Conservation (phyloP, 2,329 filamentous ascomycete genomes). For the Talaromyces sp. region DNA sequence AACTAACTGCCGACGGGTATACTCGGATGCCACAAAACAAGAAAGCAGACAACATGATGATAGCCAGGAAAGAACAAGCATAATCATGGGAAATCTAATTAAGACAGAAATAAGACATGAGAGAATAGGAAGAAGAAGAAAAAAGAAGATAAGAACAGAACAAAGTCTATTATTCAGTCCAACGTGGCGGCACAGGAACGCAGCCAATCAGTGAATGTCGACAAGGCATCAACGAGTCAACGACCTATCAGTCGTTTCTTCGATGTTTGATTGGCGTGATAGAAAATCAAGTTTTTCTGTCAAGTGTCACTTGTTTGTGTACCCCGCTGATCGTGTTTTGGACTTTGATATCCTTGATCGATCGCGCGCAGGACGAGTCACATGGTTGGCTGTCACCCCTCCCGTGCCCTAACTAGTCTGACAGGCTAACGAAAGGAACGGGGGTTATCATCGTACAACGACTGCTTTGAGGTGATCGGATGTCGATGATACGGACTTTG, state of each 20-base stretch:
- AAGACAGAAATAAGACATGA: slow-evolving; percentile 1
- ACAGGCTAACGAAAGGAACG: not conserved
- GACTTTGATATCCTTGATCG: not conserved
- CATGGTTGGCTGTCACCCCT: slow-evolving; percentile 2
- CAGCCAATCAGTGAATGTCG: not conserved
- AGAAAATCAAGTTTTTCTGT: not conserved
- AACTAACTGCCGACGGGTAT: slow-evolving; percentile 7
- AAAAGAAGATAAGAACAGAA: not conserved
- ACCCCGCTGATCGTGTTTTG: not conserved
- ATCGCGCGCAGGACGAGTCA: not conserved
- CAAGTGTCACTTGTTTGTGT: not conserved
- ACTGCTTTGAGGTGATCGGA: not conserved
- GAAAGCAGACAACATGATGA: not conserved
- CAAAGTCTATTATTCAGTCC: not conserved
- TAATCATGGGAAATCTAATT: not conserved
- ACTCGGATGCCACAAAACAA: slow-evolving; percentile 2
- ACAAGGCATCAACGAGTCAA: not conserved
- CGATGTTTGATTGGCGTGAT: not conserved
- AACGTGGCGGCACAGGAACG: slow-evolving; percentile 3
- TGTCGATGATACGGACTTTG: not conserved
- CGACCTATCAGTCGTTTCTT: not conserved
- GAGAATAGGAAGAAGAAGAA: not conserved
- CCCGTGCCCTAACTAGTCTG: slow-evolving; percentile 1
- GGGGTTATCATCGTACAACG: not conserved
- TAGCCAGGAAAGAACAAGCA: not conserved